Conservation (phyloP, 1,284 basidiomycete genomes). For the Ganoderma leucocontextum region DNA sequence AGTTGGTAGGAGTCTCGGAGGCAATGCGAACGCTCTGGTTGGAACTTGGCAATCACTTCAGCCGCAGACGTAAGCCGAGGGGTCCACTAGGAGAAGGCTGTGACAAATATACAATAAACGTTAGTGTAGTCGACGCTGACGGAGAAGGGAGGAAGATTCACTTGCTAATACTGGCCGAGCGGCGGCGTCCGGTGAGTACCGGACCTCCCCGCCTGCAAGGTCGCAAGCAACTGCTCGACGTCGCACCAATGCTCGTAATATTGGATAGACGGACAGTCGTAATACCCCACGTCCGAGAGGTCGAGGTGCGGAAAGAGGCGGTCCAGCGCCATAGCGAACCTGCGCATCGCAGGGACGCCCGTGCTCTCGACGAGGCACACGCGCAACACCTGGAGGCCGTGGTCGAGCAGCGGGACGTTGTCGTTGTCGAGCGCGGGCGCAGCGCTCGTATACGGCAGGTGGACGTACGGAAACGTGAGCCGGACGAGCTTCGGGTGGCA, state of each 20-base stretch:
- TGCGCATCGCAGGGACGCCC: background rate
- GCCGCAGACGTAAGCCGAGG: too few relatives aligned
- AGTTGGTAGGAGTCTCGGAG: too few relatives aligned
- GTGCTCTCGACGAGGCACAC: conserved; percentile 7
- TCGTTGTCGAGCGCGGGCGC: background rate
- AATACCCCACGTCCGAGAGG: conserved; percentile 14
- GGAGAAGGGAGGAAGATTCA: background rate
- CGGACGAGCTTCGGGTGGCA: conserved; percentile 16
- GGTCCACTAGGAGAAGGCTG: too few relatives aligned
- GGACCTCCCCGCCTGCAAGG: conserved; percentile 1
- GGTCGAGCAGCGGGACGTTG: conserved; percentile 2
- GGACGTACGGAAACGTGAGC: conserved; percentile 16
- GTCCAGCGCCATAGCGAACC: conserved; percentile 15
- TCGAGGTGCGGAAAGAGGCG: conserved; percentile 20
- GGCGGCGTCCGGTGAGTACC: conserved; percentile 6
- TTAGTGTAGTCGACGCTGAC: background rate
- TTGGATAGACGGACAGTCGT: background rate
- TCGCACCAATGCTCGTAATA: conserved; percentile 13
- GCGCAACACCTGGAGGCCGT: conserved; percentile 13
- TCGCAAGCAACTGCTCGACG: conserved; percentile 17
- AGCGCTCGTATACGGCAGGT: background rate
- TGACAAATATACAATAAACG: background rate
- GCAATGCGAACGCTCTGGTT: too few relatives aligned
- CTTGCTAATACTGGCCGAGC: background rate
- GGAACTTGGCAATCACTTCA: too few relatives aligned